Evolutionary conservation across 2,329 filamentous ascomycete species (phyloP).

Genomic region (Sordariomycetes sp.): DNA sequence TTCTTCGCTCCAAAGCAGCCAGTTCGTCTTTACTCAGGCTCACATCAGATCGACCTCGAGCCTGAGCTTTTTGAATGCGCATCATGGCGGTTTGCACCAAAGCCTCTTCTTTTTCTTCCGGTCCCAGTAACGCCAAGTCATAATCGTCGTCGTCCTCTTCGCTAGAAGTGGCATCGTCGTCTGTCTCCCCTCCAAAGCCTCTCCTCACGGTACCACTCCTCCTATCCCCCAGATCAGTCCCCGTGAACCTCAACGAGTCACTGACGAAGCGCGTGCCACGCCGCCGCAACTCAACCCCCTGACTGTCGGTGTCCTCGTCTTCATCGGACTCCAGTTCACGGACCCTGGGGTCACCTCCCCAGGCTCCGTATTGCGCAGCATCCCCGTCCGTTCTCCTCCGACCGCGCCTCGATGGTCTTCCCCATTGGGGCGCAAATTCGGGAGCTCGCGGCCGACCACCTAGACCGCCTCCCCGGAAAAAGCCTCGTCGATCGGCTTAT

Average conservation of each 20-base stretch:
- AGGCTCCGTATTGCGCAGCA: slow-evolving; percentile 26
- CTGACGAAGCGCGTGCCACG: slow-evolving; percentile 43
- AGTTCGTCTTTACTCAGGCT: slow-evolving; percentile 73
- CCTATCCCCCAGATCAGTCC: slow-evolving; percentile 43
- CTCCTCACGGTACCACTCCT: slow-evolving; percentile 8
- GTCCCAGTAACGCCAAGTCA: slow-evolving; percentile 42
- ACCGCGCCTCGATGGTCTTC: slow-evolving; percentile 96
- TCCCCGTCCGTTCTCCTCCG: slow-evolving; percentile 51
- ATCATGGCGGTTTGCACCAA: slow-evolving; percentile 70
- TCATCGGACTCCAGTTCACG: slow-evolving; percentile 61
- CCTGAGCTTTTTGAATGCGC: slow-evolving; percentile 70
- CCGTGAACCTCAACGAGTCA: slow-evolving; percentile 53
- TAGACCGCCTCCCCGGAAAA: slow-evolving; percentile 99
- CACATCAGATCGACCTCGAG: slow-evolving; percentile 68
- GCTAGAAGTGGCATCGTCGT: slow-evolving; percentile 21
- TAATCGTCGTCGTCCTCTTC: slow-evolving; percentile 19
- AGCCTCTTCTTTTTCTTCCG: slow-evolving; percentile 61
- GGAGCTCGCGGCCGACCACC: slow-evolving; percentile 99
- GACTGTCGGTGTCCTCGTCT: slow-evolving; percentile 44
- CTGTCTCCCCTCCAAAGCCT: slow-evolving; percentile 14
- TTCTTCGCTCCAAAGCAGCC: slow-evolving; percentile 64
- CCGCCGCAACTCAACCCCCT: slow-evolving; percentile 40
- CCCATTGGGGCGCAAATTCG: slow-evolving; percentile 86
- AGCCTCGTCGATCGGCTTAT: slow-evolving; percentile 99
- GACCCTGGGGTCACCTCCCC: slow-evolving; percentile 34